phyloP scores from a whole-genome alignment of 164 flowering plant species.

The Liquidambar formosana region DNA sequence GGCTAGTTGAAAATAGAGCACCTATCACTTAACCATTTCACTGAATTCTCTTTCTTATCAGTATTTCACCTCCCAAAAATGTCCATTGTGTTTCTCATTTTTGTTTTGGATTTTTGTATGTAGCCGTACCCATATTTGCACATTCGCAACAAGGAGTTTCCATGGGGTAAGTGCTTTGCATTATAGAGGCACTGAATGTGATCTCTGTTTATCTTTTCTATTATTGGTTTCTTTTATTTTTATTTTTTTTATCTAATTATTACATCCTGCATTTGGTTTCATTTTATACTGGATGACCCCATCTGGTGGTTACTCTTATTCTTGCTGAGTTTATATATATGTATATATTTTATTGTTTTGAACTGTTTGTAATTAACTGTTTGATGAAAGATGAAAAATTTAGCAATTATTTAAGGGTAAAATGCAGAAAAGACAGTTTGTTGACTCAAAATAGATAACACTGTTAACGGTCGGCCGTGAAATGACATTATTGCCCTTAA shows the following conservation, averaged over 20 bases:
- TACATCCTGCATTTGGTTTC: too few species aligned
- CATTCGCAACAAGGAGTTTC: constrained; percentile 96
- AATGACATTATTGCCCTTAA: too few species aligned
- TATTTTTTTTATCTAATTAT: neutral
- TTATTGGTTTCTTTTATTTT: neutral
- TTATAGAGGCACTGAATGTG: neutral
- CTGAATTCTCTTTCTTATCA: neutral
- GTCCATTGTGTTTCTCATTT: neutral
- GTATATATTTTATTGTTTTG: too few species aligned
- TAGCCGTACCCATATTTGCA: constrained; percentile 85
- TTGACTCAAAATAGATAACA: too few species aligned
- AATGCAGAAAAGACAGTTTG: too few species aligned
- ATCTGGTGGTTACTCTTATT: too few species aligned
- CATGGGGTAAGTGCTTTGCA: constrained; percentile 76
- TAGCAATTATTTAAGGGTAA: too few species aligned
- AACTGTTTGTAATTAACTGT: too few species aligned
- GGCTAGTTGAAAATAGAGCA: neutral
- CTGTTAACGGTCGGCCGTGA: too few species aligned
- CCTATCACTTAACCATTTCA: neutral
- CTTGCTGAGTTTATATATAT: too few species aligned
- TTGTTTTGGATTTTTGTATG: constrained; percentile 14
- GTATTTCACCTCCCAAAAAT: neutral
- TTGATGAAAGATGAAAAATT: too few species aligned
- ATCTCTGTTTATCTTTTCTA: neutral
- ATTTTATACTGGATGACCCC: too few species aligned